Conservation (phyloP, 257 asterid species). For the Haberlea rhodopensis region DNA sequence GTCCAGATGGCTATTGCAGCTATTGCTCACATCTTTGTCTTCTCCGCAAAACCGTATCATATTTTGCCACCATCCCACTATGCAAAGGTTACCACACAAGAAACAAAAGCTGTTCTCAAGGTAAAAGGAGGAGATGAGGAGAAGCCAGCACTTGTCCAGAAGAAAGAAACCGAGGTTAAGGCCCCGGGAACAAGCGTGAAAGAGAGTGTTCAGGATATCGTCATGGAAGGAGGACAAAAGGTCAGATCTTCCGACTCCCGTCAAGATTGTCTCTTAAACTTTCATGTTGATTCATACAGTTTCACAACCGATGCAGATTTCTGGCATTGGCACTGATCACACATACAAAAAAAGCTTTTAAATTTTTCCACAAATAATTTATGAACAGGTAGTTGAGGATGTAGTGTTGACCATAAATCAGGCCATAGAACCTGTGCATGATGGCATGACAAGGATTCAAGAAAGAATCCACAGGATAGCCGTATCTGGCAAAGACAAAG, state of each 20-base stretch:
- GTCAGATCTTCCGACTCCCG: slow-evolving; percentile 33
- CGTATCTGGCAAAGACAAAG: slow-evolving; percentile 37
- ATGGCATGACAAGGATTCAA: slow-evolving; percentile 88
- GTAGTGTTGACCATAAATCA: slow-evolving; percentile 90
- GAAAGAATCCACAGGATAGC: slow-evolving; percentile 72
- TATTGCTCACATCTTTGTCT: slow-evolving; percentile 80
- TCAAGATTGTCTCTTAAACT: neutral
- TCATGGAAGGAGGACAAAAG: slow-evolving; percentile 92
- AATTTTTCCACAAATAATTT: neutral
- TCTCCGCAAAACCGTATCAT: slow-evolving; percentile 78
- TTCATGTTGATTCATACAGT: neutral
- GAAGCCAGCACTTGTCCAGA: slow-evolving; percentile 53
- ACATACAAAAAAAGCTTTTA: neutral
- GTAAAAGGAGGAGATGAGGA: slow-evolving; percentile 49
- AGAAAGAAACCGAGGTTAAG: slow-evolving; percentile 62
- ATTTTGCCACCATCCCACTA: slow-evolving; percentile 42
- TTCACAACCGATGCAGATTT: too few relatives aligned
- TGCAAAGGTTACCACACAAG: slow-evolving; percentile 45
- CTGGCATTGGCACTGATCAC: neutral
- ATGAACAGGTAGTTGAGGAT: slow-evolving; percentile 73
- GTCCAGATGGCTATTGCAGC: slow-evolving; percentile 97
- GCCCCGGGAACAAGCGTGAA: slow-evolving; percentile 84
- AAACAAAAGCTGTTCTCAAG: slow-evolving; percentile 44
- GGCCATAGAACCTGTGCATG: slow-evolving; percentile 91
- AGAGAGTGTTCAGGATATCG: slow-evolving; percentile 91